phyloP scores from a whole-genome alignment of 345 rosid species.

The Trapa bicornis region DNA sequence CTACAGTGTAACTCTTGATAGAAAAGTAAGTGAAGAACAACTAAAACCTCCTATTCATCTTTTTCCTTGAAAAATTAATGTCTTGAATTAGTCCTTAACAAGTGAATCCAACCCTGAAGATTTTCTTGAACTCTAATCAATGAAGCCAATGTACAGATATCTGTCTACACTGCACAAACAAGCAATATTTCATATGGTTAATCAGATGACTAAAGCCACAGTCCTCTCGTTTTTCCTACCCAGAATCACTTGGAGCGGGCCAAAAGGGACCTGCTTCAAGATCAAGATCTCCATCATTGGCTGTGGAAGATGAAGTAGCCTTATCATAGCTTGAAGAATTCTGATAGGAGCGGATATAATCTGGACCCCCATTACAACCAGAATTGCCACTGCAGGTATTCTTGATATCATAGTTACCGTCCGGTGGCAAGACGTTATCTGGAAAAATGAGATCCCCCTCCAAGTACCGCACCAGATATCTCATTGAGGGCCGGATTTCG shows the following conservation, averaged over 20 bases:
- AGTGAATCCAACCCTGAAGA: background rate
- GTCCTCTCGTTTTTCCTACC: slow-evolving; percentile 9
- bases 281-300: slow-evolving; percentile 25
- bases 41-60: too few species aligned
- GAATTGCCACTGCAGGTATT: background rate
- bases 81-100: background rate
- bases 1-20: too few species aligned
- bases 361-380: slow-evolving; percentile 17
- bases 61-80: too few species aligned
- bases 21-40: too few species aligned
- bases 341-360: slow-evolving; percentile 36
- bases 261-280: slow-evolving; percentile 33
- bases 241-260: slow-evolving; percentile 16
- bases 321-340: slow-evolving; percentile 28
- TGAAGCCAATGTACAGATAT: background rate
- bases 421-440: slow-evolving; percentile 37
- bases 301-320: slow-evolving; percentile 21
- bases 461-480: slow-evolving; percentile 64
- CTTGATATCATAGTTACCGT: slow-evolving; percentile 23
- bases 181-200: too few species aligned
- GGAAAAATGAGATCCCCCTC: slow-evolving; percentile 52
- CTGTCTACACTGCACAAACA: background rate
- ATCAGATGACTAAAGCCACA: background rate
- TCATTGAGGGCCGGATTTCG: slow-evolving; percentile 53
- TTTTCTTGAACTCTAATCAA: background rate